Base-by-base conservation (phyloP, 2,329 filamentous ascomycete genomes). In the Myriosclerotinia scirpicola region DNA sequence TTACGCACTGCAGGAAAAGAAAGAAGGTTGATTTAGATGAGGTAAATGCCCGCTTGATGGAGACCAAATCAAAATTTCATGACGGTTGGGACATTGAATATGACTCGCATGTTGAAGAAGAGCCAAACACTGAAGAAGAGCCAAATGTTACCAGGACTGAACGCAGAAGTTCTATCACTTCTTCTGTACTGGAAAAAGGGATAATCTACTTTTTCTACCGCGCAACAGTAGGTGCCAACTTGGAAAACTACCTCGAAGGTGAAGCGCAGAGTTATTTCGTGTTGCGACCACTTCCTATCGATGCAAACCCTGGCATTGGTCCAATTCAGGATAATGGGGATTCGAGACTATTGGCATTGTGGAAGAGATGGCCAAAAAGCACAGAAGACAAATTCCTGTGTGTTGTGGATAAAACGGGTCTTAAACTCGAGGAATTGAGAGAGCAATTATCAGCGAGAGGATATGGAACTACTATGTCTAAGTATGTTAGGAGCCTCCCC, bases 151-250 rank as follows among this genome's bases (percentile, higher is more conserved):
- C 9, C 46, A 14, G n/a, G 9, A 50, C 46, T 4, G 3, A n/a
- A 26, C 2, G n/a, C 46, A 22, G 5, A 26, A n/a, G 22, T 15
- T 5, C 20, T 1, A 75, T 81, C 1, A 79, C 82, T 0, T 81
- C 83, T 0, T 83, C 73, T 60, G 87, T 96, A 34, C 82, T 96
- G 2, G 93, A 97, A 75, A 96, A 95, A 74, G 93, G 93, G 4
- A 85, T 95, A 72, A 88, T 97, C 71, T 96, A 96, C 81, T 96
- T 96, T 83, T 96, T 96, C 81, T 89, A 90, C 73, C 88, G 93
- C 22, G 87, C 87, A 9, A 88, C 92, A 15, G 91, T 97, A 48
- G 86, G 87, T 61, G 83, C 92, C 5, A 85, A 92, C 5, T 2
- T 3, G 17, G 88, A 92, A 0, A 83, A 88, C 22, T 83, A 84